A percentile compares a stretch with the other conserved stretches of the same genome.
phyloP scores from a whole-genome alignment of 1,284 basidiomycete genomes.

The Gastroboletus turbinatus region DNA sequence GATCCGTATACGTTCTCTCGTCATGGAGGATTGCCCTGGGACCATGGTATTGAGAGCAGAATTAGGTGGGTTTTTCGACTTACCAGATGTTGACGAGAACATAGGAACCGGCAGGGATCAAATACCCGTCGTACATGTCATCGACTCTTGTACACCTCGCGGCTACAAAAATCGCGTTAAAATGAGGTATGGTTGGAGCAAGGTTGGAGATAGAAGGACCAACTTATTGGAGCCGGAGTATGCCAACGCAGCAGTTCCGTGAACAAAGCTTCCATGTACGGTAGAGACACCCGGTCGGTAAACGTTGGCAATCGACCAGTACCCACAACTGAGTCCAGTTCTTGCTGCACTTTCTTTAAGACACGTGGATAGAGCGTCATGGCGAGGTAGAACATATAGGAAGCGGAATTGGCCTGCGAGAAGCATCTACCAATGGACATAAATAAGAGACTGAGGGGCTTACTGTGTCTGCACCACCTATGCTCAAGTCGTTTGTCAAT shows the following conservation, averaged over 20 bases:
- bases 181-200: too few species aligned
- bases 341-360: conserved; percentile 50
- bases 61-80: neutral
- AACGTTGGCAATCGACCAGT: conserved; percentile 37
- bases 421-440: neutral
- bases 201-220: conserved; percentile 29
- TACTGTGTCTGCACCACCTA: neutral
- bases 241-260: conserved; percentile 64
- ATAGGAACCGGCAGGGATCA: conserved; percentile 19
- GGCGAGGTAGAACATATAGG: conserved; percentile 18
- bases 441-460: too few species aligned
- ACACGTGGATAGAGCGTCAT: conserved; percentile 26
- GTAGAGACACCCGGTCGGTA: conserved; percentile 25
- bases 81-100: conserved; percentile 26
- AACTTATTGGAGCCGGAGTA: conserved; percentile 43
- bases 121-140: conserved; percentile 35
- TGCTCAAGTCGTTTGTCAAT: neutral
- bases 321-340: conserved; percentile 58
- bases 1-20: conserved; percentile 11
- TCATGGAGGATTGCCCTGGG: conserved; percentile 20
- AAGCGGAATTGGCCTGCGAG: conserved; percentile 6
- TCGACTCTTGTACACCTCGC: conserved; percentile 45
- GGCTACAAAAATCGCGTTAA: conserved; percentile 29
- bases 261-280: conserved; percentile 28
- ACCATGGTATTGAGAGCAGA: neutral